Percentiles rank a stretch among this genome's conserved stretches.
These are phyloP conservation scores for Pseudomonodictys pantanalensis DNA, from an alignment of 495 filamentous ascomycete species.

Conservation along the genomic window DNA sequence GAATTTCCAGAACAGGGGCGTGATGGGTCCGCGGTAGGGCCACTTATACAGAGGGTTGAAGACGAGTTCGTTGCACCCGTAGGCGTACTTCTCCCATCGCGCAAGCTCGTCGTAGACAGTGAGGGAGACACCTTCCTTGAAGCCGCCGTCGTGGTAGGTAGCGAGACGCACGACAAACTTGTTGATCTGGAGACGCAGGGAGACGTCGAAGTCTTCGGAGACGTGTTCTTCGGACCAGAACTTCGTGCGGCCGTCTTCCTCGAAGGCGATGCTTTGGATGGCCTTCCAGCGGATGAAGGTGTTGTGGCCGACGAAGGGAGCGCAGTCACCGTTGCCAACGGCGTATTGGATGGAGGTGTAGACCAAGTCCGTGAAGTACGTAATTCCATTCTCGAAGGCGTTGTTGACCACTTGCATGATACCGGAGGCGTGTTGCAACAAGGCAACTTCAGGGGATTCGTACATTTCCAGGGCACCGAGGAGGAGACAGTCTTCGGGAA, in stretches of 20 bases:
- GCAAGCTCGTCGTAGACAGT: slow-evolving; percentile 77
- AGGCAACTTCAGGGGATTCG: slow-evolving; percentile 43
- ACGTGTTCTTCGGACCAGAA: slow-evolving; percentile 80
- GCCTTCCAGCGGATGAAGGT: slow-evolving; percentile 36
- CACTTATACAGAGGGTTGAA: slow-evolving; percentile 59
- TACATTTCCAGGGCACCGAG: slow-evolving; percentile 44
- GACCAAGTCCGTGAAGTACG: slow-evolving; percentile 76
- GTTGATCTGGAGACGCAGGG: slow-evolving; percentile 65
- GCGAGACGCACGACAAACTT: slow-evolving; percentile 71
- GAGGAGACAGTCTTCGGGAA: slow-evolving; percentile 43
- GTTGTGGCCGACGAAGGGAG: slow-evolving; percentile 52
- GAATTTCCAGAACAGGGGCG: slow-evolving; percentile 33
- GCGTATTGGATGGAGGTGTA: slow-evolving; percentile 73
- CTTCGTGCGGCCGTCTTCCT: slow-evolving; percentile 67
- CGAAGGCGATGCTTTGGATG: slow-evolving; percentile 47
- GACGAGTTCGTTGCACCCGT: slow-evolving; percentile 74
- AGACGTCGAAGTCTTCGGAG: slow-evolving; percentile 79
- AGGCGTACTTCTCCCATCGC: slow-evolving; percentile 79
- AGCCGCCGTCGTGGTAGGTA: slow-evolving; percentile 69
- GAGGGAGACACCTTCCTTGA: slow-evolving; percentile 75
- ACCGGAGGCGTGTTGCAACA: slow-evolving; percentile 44
- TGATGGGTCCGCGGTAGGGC: slow-evolving; percentile 31
- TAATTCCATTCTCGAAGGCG: slow-evolving; percentile 53
- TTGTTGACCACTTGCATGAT: slow-evolving; percentile 44
- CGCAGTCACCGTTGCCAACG: slow-evolving; percentile 73